Percentiles rank a stretch among this genome's conserved stretches.
These are phyloP conservation scores for Petunia secreta DNA, from an alignment of 257 asterid genomes.

Conservation along the genomic window DNA sequence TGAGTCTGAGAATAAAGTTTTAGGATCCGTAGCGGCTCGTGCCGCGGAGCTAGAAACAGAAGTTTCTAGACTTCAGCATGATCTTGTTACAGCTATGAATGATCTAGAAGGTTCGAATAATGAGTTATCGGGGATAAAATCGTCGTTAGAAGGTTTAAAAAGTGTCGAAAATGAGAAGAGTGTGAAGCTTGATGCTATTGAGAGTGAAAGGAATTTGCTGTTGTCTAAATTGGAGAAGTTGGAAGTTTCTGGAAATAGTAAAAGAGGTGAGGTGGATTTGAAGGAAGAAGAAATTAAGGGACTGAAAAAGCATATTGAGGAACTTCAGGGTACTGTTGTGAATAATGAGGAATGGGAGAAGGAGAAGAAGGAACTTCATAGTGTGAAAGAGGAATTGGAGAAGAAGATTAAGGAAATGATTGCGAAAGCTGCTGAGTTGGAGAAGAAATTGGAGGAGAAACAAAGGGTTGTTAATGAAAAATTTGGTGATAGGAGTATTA, in stretches of 20 bases:
- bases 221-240: constrained; percentile 42
- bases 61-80: constrained; percentile 65
- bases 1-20: constrained; percentile 42
- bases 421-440: constrained; percentile 43
- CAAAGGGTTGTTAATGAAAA: constrained; percentile 47
- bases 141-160: constrained; percentile 45
- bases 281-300: constrained; percentile 50
- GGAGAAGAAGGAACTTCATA: constrained; percentile 45
- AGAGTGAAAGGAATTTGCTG: constrained; percentile 55
- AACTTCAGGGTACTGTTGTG: constrained; percentile 39
- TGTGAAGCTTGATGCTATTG: constrained; percentile 48
- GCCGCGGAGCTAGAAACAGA: constrained; percentile 67
- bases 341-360: constrained; percentile 44
- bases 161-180: constrained; percentile 49
- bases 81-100: constrained; percentile 53
- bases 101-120: constrained; percentile 47
- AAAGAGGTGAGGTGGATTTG: constrained; percentile 45
- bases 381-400: constrained; percentile 36
- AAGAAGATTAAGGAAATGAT: constrained; percentile 34
- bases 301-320: constrained; percentile 50
- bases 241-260: constrained; percentile 32
- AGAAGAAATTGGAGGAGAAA: constrained; percentile 56
- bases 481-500: constrained; percentile 31
- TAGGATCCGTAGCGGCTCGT: constrained; percentile 59
- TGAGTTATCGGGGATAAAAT: constrained; percentile 46